These are phyloP conservation scores for Rhinocladiella mackenziei DNA, from an alignment of 2,329 filamentous ascomycete genomes.

Conservation along the genomic window DNA sequence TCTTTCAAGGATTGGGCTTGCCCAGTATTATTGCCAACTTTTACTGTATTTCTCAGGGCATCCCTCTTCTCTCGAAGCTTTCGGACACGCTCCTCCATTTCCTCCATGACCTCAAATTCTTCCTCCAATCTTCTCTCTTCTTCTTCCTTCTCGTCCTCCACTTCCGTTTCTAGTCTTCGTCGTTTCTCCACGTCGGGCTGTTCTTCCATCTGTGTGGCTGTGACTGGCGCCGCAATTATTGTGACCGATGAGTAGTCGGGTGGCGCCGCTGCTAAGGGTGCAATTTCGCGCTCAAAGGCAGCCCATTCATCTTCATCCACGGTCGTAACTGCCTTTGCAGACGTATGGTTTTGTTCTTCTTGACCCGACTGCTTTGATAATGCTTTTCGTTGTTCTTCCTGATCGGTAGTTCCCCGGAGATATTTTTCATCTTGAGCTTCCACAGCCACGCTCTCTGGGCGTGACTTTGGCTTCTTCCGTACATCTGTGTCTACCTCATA, in stretches of 20 bases:
- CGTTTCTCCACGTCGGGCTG: conserved; percentile 48
- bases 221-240: conserved; percentile 66
- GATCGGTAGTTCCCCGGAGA: too few species aligned
- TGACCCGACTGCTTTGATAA: background rate
- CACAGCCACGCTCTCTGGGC: conserved; percentile 31
- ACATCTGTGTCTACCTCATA: conserved; percentile 19
- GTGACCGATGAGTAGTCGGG: conserved; percentile 47
- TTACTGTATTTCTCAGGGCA: conserved; percentile 51
- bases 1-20: conserved; percentile 4
- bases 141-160: conserved; percentile 70
- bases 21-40: conserved; percentile 17
- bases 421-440: background rate
- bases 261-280: conserved; percentile 41
- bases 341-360: background rate
- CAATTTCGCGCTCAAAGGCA: conserved; percentile 80
- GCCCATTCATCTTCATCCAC: conserved; percentile 80
- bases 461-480: conserved; percentile 27
- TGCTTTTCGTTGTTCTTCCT: background rate
- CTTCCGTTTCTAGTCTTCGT: conserved; percentile 51
- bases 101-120: conserved; percentile 80
- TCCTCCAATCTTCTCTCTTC: conserved; percentile 67
- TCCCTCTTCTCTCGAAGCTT: conserved; percentile 68
- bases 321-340: conserved; percentile 10
- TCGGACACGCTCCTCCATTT: conserved; percentile 67
- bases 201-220: conserved; percentile 58